A percentile compares a stretch with the other conserved stretches of the same genome.
These are phyloP conservation scores for Mallotus nudiflorus DNA, from an alignment of 345 rosid genomes.

Conservation along the genomic window DNA sequence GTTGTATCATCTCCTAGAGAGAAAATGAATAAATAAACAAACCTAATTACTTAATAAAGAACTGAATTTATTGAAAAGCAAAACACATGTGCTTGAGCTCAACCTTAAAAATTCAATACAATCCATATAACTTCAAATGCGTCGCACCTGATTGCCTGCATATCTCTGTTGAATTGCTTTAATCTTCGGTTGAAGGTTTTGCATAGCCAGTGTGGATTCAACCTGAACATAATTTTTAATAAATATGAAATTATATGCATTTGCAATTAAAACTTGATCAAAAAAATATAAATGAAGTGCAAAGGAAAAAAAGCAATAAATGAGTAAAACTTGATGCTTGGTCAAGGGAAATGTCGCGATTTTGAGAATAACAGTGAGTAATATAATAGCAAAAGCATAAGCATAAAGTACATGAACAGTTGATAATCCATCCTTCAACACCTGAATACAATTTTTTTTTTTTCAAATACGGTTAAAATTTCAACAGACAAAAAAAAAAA, in stretches of 20 bases:
- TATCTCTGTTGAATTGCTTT: slow-evolving; percentile 99
- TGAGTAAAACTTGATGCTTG: slow-evolving; percentile 63
- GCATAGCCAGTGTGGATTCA: slow-evolving; percentile 97
- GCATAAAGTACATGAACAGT: slow-evolving; percentile 82
- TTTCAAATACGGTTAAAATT: not conserved
- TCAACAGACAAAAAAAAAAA: too few species aligned
- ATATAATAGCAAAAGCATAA: slow-evolving; percentile 88
- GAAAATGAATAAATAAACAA: slow-evolving; percentile 2
- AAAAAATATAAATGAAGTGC: not conserved
- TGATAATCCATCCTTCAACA: slow-evolving; percentile 81
- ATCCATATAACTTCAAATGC: not conserved
- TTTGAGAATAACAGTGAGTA: slow-evolving; percentile 85
- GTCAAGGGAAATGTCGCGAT: slow-evolving; percentile 80
- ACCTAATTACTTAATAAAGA: slow-evolving; percentile 1
- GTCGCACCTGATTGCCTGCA: slow-evolving; percentile 85
- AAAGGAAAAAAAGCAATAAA: too few species aligned
- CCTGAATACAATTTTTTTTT: slow-evolving; percentile 30
- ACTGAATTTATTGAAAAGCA: not conserved
- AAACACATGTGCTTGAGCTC: not conserved
- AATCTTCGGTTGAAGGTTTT: slow-evolving; percentile 92
- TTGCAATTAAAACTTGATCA: not conserved
- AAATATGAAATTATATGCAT: not conserved
- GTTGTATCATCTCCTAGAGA: slow-evolving; percentile 87
- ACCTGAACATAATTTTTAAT: slow-evolving; percentile 56
- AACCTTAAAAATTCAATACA: slow-evolving; percentile 12